Percentiles rank a stretch among this genome's conserved stretches.
Conservation (phyloP, 768 basidiomycete genomes). For the Rhizopogon sp. region DNA sequence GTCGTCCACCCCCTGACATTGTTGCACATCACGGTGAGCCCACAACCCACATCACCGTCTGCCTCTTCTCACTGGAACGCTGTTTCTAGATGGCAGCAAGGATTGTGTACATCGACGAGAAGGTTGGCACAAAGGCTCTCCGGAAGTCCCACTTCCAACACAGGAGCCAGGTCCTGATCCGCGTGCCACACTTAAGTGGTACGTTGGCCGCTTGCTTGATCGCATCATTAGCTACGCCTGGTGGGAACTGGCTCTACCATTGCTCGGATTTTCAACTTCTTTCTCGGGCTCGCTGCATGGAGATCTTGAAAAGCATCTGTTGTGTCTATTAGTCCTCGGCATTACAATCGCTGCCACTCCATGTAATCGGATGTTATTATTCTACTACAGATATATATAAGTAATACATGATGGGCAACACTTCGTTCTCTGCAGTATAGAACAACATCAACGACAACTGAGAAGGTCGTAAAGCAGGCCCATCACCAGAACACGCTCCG, state of each 20-base stretch:
- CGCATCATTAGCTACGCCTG: conserved; percentile 47
- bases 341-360: too few relatives aligned
- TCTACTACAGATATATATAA: conserved; percentile 42
- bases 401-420: too few relatives aligned
- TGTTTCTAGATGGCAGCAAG: neutral
- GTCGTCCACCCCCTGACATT: neutral
- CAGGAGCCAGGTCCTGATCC: conserved; percentile 15
- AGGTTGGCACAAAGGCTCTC: neutral
- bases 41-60: neutral
- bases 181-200: conserved; percentile 49
- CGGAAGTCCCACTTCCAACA: neutral
- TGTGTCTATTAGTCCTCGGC: conserved; percentile 2
- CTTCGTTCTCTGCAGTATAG: too few relatives aligned
- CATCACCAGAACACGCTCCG: too few relatives aligned
- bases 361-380: neutral
- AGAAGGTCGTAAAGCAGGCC: too few relatives aligned
- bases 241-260: conserved; percentile 75
- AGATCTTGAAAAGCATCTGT: conserved; percentile 43
- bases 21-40: neutral
- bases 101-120: conserved; percentile 82
- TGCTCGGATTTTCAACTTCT: conserved; percentile 61
- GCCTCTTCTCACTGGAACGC: neutral
- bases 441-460: neutral
- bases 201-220: conserved; percentile 63
- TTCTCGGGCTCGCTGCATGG: conserved; percentile 66